Evolutionary conservation across 2,329 filamentous ascomycete species (phyloP).

Genomic region (Hortaea werneckii): DNA sequence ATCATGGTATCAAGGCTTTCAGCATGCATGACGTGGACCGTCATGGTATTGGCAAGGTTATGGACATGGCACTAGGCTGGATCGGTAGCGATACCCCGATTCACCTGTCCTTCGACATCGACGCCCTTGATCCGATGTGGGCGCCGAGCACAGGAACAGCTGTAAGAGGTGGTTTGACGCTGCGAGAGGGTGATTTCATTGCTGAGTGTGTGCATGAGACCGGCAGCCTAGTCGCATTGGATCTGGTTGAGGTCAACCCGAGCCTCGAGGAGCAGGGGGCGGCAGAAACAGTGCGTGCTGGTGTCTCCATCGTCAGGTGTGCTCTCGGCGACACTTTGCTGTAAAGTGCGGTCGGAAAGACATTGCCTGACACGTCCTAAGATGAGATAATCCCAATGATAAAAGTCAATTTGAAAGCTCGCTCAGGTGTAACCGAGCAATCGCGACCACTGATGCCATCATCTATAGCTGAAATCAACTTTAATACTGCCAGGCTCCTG

Average conservation of each 20-base stretch:
- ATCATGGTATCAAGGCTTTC: slow-evolving; percentile 88
- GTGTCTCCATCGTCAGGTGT: slow-evolving; percentile 83
- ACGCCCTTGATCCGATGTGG: slow-evolving; percentile 92
- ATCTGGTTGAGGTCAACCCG: slow-evolving; percentile 47
- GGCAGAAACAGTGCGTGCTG: slow-evolving; percentile 77
- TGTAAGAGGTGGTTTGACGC: slow-evolving; percentile 81
- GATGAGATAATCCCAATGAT: too few relatives aligned
- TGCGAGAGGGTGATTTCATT: slow-evolving; percentile 95
- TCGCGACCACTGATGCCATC: too few relatives aligned
- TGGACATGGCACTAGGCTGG: slow-evolving; percentile 97
- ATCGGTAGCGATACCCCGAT: slow-evolving; percentile 92
- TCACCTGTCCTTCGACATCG: slow-evolving; percentile 93
- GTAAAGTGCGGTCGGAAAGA: slow-evolving; percentile 30
- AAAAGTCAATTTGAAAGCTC: too few relatives aligned
- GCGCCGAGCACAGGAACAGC: slow-evolving; percentile 93
- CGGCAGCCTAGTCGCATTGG: slow-evolving; percentile 46
- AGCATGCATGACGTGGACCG: slow-evolving; percentile 98
- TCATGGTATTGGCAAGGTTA: slow-evolving; percentile 86
- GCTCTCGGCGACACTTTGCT: slow-evolving; percentile 85
- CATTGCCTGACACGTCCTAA: too few relatives aligned
- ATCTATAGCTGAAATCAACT: too few relatives aligned
- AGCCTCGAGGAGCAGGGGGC: slow-evolving; percentile 49
- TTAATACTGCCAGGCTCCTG: too few relatives aligned
- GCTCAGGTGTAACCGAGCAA: too few relatives aligned
- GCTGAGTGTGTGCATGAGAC: slow-evolving; percentile 56